phyloP scores from a whole-genome alignment of 1,284 basidiomycete species.

The Irpex lacteus region DNA sequence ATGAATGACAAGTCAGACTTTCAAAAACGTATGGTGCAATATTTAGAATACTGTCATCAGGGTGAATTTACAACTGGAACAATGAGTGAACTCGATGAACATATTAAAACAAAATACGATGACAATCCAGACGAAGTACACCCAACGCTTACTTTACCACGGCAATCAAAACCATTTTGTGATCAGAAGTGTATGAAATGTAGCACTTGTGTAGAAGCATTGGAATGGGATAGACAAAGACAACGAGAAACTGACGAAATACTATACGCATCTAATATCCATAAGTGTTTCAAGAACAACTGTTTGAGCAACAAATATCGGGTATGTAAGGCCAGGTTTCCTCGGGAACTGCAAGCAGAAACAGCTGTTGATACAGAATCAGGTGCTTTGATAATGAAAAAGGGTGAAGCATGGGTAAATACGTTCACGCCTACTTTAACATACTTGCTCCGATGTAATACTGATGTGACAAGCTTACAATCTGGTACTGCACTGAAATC shows the following conservation, averaged over 20 bases:
- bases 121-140: too few species aligned
- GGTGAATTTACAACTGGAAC: constrained; percentile 3
- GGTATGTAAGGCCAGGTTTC: constrained; percentile 30
- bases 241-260: constrained; percentile 1
- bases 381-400: constrained; percentile 30
- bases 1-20: constrained; percentile 22
- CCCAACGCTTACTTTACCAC: too few species aligned
- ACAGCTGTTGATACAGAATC: constrained; percentile 24
- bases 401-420: constrained; percentile 14
- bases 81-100: not conserved
- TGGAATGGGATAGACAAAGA: constrained; percentile 7
- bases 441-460: constrained; percentile 11
- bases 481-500: constrained; percentile 3
- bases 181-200: too few species aligned
- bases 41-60: constrained; percentile 1
- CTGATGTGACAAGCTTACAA: constrained; percentile 2
- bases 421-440: not conserved
- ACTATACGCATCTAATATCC: not conserved
- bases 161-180: too few species aligned
- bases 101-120: too few species aligned
- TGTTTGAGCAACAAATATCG: not conserved
- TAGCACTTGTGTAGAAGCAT: too few species aligned
- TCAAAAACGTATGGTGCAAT: constrained; percentile 18
- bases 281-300: not conserved
- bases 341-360: constrained; percentile 17